Base-by-base conservation (phyloP, 768 basidiomycete species). In the Xerocomellus amylosporus region DNA sequence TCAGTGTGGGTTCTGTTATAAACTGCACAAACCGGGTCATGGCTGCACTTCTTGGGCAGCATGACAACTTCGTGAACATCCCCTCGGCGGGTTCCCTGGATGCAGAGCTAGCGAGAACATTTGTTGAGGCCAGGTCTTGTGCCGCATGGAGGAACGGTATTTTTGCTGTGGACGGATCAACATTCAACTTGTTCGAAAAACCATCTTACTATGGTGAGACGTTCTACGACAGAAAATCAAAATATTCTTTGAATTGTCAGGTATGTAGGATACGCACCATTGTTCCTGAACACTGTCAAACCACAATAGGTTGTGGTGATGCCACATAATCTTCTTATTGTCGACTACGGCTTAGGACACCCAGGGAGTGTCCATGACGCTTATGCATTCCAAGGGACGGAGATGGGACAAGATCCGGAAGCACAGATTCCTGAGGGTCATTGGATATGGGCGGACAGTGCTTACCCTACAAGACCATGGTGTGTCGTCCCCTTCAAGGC, bases 211-310 rank as follows among this genome's bases (percentile, higher is more conserved):
- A 39, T 17, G 39, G 58, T 1, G 51, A 59, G 5, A 46, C 24
- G 1, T 59, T 52, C 33, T 46, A 36, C 26, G 37, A 59, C 8
- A 6, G 39, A 12, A 59, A 59, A 15, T 33, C 36, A 14, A 26
- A 5, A 1, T 59, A 44, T 13, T 59, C 30, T 0, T 8, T 59
- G 4, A 49, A 55, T 19, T 48, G 22, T 36, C 33, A 47, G 34
- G 46, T 47, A 37, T 22, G 24, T 26, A 5, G 33, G 33, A 34
- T 34, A 12, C 13, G 9, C 13, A 34, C 4, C 8, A 8, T 30
- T 9, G 9, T 30, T 28, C 7, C 28, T 30, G 28, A 30, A 8
- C 0, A 14, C 14, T 8, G 12, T 46, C 7, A 10, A 10, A 10
- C 12, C 2, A 12, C 13, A 1, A 6, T 33, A 51, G 52, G 10